phyloP scores from a whole-genome alignment of 139 green algal genomes.

The Closterium sp. region DNA sequence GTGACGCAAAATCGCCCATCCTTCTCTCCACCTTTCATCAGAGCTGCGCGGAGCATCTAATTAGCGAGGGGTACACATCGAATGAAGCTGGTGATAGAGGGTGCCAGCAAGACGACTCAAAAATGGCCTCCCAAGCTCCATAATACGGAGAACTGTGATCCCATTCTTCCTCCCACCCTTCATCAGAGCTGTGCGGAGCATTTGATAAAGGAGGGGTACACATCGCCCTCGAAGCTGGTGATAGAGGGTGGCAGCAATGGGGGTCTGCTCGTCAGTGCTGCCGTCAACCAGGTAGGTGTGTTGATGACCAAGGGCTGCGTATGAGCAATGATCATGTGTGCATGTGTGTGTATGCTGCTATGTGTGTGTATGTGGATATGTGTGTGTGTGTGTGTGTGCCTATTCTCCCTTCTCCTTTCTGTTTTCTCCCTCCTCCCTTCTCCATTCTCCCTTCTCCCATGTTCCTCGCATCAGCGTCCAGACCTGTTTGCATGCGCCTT shows the following conservation, averaged over 20 bases:
- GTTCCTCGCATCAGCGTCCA: neutral
- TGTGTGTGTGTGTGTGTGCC: too few species aligned
- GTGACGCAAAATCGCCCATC: neutral
- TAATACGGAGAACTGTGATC: too few species aligned
- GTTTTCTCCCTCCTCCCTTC: neutral
- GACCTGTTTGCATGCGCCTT: neutral
- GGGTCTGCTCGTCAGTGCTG: constrained; percentile 85
- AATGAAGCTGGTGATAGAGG: constrained; percentile 71
- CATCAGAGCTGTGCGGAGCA: too few species aligned
- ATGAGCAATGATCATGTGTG: too few species aligned
- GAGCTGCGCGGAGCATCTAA: neutral
- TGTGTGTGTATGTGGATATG: too few species aligned
- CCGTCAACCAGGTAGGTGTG: constrained; percentile 73
- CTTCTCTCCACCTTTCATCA: neutral
- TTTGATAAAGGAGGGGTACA: too few species aligned
- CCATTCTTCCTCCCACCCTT: too few species aligned
- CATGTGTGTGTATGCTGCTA: too few species aligned
- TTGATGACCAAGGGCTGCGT: too few species aligned
- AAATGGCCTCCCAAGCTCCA: too few species aligned
- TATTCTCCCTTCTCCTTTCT: too few species aligned
- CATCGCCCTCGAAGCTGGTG: neutral
- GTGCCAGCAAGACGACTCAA: constrained; percentile 87
- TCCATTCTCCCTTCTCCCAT: neutral
- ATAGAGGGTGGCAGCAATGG: too few species aligned
- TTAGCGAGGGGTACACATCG: constrained; percentile 59